Conservation (phyloP, 495 filamentous ascomycete genomes). For the Xylaria venustula region DNA sequence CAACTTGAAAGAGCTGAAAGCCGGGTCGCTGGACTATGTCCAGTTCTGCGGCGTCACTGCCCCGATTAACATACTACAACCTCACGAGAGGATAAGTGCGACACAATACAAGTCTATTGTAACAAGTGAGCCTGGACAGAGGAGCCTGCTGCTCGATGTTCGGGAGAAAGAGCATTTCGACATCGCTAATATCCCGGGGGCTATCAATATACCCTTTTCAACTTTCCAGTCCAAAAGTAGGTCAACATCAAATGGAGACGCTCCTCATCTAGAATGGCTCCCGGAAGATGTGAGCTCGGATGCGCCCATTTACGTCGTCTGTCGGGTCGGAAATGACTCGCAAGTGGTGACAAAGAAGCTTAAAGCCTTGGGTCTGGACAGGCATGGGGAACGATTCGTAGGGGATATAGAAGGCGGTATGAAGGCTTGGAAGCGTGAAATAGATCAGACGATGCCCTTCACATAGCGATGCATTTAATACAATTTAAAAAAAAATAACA, state of each 20-base stretch:
- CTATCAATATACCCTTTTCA: slow-evolving; percentile 76
- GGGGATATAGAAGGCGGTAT: slow-evolving; percentile 82
- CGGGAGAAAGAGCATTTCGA: slow-evolving; percentile 80
- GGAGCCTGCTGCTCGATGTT: slow-evolving; percentile 73
- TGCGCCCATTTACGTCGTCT: slow-evolving; percentile 70
- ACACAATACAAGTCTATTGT: slow-evolving; percentile 46
- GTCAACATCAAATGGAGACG: slow-evolving; percentile 21
- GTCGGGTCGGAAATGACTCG: slow-evolving; percentile 85
- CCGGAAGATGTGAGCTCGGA: slow-evolving; percentile 33
- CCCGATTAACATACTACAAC: slow-evolving; percentile 50
- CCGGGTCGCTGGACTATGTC: slow-evolving; percentile 70
- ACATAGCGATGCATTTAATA: slow-evolving; percentile 30
- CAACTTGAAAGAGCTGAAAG: slow-evolving; percentile 57
- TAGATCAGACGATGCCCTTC: slow-evolving; percentile 70
- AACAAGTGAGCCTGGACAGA: slow-evolving; percentile 19
- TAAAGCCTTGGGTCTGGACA: slow-evolving; percentile 63
- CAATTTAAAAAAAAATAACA: neutral
- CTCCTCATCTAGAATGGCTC: slow-evolving; percentile 40
- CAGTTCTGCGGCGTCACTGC: slow-evolving; percentile 68
- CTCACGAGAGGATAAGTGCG: slow-evolving; percentile 63
- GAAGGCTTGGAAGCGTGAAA: slow-evolving; percentile 75
- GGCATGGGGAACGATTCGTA: slow-evolving; percentile 56
- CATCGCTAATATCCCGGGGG: slow-evolving; percentile 70
- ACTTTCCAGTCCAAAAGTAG: slow-evolving; percentile 41
- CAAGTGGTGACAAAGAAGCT: slow-evolving; percentile 72